phyloP scores from a whole-genome alignment of 768 basidiomycete genomes.

The Tricholoma saponaceum region DNA sequence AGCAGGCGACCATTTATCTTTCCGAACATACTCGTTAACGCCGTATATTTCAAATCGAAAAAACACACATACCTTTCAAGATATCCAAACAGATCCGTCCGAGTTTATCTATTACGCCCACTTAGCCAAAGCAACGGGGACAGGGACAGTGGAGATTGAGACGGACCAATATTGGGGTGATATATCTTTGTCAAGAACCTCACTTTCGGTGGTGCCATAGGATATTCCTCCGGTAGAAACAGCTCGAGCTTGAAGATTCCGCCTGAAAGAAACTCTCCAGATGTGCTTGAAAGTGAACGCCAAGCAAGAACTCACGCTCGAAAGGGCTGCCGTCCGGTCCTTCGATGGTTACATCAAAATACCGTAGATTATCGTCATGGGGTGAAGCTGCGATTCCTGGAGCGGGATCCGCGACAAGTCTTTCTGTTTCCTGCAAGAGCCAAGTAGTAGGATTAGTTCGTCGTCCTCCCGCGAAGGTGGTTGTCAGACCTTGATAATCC shows the following conservation, averaged over 20 bases:
- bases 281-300: constrained; percentile 1
- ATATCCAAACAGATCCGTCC: constrained; percentile 98
- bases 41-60: background rate
- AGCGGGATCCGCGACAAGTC: constrained; percentile 93
- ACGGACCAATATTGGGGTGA: constrained; percentile 97
- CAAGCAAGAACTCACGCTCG: constrained; percentile 46
- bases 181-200: constrained; percentile 98
- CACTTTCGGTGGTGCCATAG: constrained; percentile 99
- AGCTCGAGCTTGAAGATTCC: constrained; percentile 95
- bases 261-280: constrained; percentile 38
- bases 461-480: constrained; percentile 1
- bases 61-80: constrained; percentile 68
- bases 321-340: constrained; percentile 96
- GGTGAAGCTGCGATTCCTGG: constrained; percentile 95
- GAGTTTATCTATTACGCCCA: constrained; percentile 74
- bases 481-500: constrained; percentile 46
- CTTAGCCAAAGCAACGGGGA: background rate
- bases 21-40: background rate
- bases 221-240: constrained; percentile 98
- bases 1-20: constrained; percentile 99
- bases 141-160: background rate
- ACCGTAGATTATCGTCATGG: constrained; percentile 95
- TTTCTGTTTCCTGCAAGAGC: constrained; percentile 82
- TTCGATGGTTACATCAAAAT: constrained; percentile 97
- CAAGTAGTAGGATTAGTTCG: constrained; percentile 1